Evolutionary conservation across 495 filamentous ascomycete species (phyloP), one percentile per base, ranked within the genome.

Genomic region (Apodospora peruviana): DNA sequence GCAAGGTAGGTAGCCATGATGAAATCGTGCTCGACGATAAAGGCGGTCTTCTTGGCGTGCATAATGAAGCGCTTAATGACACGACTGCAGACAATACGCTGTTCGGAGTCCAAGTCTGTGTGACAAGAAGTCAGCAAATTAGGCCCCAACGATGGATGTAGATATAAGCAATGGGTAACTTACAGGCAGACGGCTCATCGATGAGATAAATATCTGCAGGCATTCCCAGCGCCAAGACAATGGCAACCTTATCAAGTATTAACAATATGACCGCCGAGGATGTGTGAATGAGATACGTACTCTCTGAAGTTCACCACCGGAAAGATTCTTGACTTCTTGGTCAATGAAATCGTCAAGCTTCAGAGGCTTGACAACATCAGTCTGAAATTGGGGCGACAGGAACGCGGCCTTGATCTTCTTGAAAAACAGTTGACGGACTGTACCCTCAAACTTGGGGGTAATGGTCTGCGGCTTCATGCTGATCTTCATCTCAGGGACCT

Each of bases 61-160:
- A 97, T 98, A 60, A 98, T 96, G 80, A 96, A 98, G 51, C 93
- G 85, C 77, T 98, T 98, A 75, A 98, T 98, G 58, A 97, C 93
- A 62, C 91, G 82, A 41, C 90, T 86, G 52, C 91, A 93, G 50
- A 97, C 81, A 56, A 98, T 96, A 87, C 93, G 91, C 72, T 98
- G 93, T 67, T 98, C 94, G 35, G 94, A 96, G 68, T 98, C 93
- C 32, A 98, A 86, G 23, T 66, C 54, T 62, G n/a, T 4, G 12
- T 38, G 8, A 8, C 14, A 16, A 23, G 47, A 17, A 48, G 45
- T 55, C 21, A 44, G 52, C 23, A 45, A 1, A 9, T 27, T 32
- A 42, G 20, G 3, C 7, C 22, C 9, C 17, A 3, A 17, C 16
- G 5, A 35, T 1, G 18, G 34, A n/a, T n/a, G 9, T 16, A 38